These are phyloP conservation scores for Leccinum ochraceum DNA, from an alignment of 768 basidiomycete genomes.

Conservation along the genomic window DNA sequence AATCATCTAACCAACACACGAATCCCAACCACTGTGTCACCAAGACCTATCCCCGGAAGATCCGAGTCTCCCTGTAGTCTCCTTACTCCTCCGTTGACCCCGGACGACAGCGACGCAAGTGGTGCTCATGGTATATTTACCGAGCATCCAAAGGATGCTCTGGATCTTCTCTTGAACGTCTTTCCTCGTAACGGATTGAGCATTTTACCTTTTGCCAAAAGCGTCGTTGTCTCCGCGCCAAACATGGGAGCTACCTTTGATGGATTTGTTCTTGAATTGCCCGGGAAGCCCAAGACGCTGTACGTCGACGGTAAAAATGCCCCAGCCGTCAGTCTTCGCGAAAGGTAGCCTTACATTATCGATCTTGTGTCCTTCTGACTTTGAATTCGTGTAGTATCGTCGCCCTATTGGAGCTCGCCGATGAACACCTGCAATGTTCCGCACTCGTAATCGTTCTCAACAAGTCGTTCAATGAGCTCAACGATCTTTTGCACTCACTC, in stretches of 20 bases:
- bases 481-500: constrained; percentile 79
- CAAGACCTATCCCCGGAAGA: constrained; percentile 46
- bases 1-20: constrained; percentile 19
- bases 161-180: constrained; percentile 76
- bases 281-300: constrained; percentile 69
- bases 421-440: constrained; percentile 77
- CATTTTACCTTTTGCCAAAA: constrained; percentile 71
- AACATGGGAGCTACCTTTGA: constrained; percentile 71
- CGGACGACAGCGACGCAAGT: constrained; percentile 58
- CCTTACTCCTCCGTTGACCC: constrained; percentile 78
- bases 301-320: constrained; percentile 87
- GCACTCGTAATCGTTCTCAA: constrained; percentile 81
- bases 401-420: constrained; percentile 83
- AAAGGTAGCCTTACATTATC: constrained; percentile 56
- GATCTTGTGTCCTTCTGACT: constrained; percentile 7
- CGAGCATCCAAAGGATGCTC: constrained; percentile 58
- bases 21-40: constrained; percentile 34
- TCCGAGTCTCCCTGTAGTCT: constrained; percentile 42
- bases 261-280: constrained; percentile 75
- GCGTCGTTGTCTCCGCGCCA: constrained; percentile 71
- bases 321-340: constrained; percentile 73
- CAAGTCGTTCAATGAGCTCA: constrained; percentile 66
- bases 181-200: constrained; percentile 73
- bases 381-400: constrained; percentile 60
- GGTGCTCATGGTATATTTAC: constrained; percentile 42